Conservation (phyloP, 768 basidiomycete genomes). For the Macrolepiota fuliginosa region DNA sequence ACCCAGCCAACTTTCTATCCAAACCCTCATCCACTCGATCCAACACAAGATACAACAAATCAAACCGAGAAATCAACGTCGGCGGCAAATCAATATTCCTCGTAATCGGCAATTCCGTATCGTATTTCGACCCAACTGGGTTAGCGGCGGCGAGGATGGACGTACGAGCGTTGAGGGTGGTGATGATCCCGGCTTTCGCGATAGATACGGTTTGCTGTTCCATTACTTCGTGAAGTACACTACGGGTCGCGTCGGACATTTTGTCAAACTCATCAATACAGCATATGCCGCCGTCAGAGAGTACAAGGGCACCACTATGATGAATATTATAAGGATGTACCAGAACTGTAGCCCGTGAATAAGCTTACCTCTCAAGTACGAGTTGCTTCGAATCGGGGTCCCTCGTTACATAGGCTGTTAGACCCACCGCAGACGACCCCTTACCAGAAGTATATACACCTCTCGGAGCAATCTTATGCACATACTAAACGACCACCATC, state of each 20-base stretch:
- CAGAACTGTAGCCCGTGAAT: not conserved
- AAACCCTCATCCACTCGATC: slow-evolving; percentile 90
- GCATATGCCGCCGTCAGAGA: slow-evolving; percentile 96
- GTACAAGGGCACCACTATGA: slow-evolving; percentile 83
- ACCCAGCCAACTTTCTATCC: slow-evolving; percentile 87
- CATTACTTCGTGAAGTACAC: slow-evolving; percentile 99
- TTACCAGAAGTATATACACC: slow-evolving; percentile 98
- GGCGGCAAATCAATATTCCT: slow-evolving; percentile 97
- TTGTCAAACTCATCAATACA: slow-evolving; percentile 99
- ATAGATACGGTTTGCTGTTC: slow-evolving; percentile 99
- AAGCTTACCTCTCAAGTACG: slow-evolving; percentile 84
- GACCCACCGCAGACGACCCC: slow-evolving; percentile 96
- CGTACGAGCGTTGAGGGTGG: slow-evolving; percentile 96
- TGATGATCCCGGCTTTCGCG: slow-evolving; percentile 98
- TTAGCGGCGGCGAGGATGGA: slow-evolving; percentile 98
- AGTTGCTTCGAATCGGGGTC: slow-evolving; percentile 99
- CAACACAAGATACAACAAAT: slow-evolving; percentile 91
- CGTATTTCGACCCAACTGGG: slow-evolving; percentile 94
- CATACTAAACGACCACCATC: slow-evolving; percentile 59
- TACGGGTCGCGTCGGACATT: slow-evolving; percentile 96
- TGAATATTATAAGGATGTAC: not conserved
- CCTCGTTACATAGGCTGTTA: slow-evolving; percentile 97
- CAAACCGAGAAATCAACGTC: slow-evolving; percentile 96
- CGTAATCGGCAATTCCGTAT: slow-evolving; percentile 88
- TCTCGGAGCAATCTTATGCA: slow-evolving; percentile 97